A percentile compares a stretch with the other conserved stretches of the same genome.
phyloP scores from a whole-genome alignment of 441 rosid species.

The Manihot esculenta region DNA sequence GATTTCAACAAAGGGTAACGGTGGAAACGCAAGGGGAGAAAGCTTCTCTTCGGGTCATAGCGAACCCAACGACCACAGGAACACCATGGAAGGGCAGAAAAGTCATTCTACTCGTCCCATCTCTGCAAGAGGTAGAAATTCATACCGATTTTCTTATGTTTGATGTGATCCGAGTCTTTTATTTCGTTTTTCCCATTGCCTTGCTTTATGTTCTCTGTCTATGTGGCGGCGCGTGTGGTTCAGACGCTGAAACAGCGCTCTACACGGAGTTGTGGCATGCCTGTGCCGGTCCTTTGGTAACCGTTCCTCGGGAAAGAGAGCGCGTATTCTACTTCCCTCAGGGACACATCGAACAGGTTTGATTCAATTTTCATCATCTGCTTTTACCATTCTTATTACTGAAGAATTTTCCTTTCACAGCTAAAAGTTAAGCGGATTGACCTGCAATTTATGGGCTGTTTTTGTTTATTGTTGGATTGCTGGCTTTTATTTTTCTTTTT shows the following conservation, averaged over 20 bases:
- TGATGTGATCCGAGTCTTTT: slow-evolving; percentile 17
- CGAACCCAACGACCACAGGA: slow-evolving; percentile 36
- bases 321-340: slow-evolving; percentile 94
- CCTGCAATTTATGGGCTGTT: not conserved
- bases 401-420: not conserved
- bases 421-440: not conserved
- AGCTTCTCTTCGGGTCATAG: slow-evolving; percentile 49
- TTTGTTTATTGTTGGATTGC: not conserved
- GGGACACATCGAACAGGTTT: slow-evolving; percentile 97
- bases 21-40: slow-evolving; percentile 42
- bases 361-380: not conserved
- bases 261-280: slow-evolving; percentile 97
- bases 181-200: not conserved
- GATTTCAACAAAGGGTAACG: slow-evolving; percentile 49
- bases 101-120: slow-evolving; percentile 36
- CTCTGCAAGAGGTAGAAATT: slow-evolving; percentile 36
- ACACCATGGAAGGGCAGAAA: slow-evolving; percentile 50
- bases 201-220: not conserved
- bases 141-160: slow-evolving; percentile 3
- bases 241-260: slow-evolving; percentile 74
- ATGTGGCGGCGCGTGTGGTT: slow-evolving; percentile 19
- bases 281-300: slow-evolving; percentile 97
- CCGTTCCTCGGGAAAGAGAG: slow-evolving; percentile 83
- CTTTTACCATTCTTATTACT: not conserved
- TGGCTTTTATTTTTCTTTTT: not conserved